Conservation (phyloP, 768 basidiomycete species). For the Boletus sensibilis region DNA sequence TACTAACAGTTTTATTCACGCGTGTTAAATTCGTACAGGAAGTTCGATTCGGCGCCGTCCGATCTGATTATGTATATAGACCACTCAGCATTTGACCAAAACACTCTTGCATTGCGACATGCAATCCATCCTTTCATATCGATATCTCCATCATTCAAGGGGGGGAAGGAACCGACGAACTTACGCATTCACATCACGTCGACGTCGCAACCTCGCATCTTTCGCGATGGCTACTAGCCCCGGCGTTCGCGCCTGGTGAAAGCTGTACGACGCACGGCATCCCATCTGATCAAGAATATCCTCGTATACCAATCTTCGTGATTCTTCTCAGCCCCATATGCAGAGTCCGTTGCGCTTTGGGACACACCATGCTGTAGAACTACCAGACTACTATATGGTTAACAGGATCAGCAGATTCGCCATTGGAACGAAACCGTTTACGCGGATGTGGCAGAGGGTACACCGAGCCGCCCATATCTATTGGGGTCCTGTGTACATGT, state of each 20-base stretch:
- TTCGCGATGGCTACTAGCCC: neutral
- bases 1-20: neutral
- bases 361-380: constrained; percentile 2
- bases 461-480: constrained; percentile 5
- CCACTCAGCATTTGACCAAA: neutral
- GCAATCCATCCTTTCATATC: neutral
- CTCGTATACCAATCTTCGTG: constrained; percentile 1
- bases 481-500: constrained; percentile 20
- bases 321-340: neutral
- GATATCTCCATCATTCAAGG: neutral
- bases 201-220: neutral
- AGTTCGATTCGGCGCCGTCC: neutral
- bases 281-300: constrained; percentile 1
- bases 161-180: neutral
- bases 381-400: neutral
- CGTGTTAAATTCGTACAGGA: constrained; percentile 14
- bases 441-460: constrained; percentile 17
- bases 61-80: constrained; percentile 4
- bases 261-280: neutral
- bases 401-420: neutral
- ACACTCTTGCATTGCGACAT: neutral
- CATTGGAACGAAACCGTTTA: neutral
- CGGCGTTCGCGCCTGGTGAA: neutral
- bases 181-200: neutral
- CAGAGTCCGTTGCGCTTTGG: neutral